A percentile compares a stretch with the other conserved stretches of the same genome.
Conservation (phyloP, 192 early-diverging fungal species). For the Podila clonocystis region DNA sequence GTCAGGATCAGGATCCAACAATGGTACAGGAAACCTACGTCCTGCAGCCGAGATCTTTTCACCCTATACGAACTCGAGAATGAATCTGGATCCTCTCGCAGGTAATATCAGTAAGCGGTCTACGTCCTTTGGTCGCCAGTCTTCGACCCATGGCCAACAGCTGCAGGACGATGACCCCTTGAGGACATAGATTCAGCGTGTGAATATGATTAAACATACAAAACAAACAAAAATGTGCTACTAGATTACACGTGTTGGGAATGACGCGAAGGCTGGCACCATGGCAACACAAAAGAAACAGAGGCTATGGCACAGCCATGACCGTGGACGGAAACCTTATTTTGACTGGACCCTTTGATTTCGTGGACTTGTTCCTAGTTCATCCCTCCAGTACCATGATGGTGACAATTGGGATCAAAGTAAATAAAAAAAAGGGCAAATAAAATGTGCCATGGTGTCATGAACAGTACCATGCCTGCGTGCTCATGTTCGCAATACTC, state of each 20-base stretch:
- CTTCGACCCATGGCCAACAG: slow-evolving; percentile 13
- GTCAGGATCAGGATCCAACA: background rate
- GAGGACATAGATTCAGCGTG: background rate
- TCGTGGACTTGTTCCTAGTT: too few species aligned
- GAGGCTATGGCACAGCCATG: slow-evolving; percentile 17
- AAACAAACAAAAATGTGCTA: background rate
- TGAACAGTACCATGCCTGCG: too few species aligned
- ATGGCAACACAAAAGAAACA: slow-evolving; percentile 9
- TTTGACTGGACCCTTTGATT: too few species aligned
- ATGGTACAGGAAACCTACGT: background rate
- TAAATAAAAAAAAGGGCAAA: too few species aligned
- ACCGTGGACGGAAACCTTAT: too few species aligned
- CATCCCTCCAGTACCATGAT: too few species aligned
- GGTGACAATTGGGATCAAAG: too few species aligned
- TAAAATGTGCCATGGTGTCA: too few species aligned
- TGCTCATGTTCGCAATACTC: too few species aligned
- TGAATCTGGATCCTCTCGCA: slow-evolving; percentile 36
- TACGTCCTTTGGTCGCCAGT: background rate
- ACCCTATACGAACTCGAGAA: slow-evolving; percentile 5
- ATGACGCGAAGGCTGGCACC: slow-evolving; percentile 2
- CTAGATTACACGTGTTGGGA: background rate
- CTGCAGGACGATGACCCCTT: slow-evolving; percentile 33
- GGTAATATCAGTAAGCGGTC: slow-evolving; percentile 19
- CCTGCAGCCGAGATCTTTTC: slow-evolving; percentile 5
- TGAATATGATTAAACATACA: background rate